These are phyloP conservation scores for Mycena filopes DNA, from an alignment of 768 basidiomycete genomes.

Conservation along the genomic window DNA sequence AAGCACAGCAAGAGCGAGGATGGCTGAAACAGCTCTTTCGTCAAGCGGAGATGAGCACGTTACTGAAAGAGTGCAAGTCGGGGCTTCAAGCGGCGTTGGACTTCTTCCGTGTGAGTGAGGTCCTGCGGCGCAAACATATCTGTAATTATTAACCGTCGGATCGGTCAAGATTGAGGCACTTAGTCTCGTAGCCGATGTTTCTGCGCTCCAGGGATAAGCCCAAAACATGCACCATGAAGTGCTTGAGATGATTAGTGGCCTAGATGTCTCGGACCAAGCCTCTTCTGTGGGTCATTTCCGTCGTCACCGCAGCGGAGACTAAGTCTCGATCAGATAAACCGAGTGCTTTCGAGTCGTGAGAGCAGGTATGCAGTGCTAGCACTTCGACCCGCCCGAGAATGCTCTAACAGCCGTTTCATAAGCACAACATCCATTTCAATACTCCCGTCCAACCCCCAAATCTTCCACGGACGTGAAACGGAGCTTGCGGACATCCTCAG, in stretches of 20 bases:
- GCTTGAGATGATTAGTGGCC: too few species aligned
- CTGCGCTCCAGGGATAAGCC: too few species aligned
- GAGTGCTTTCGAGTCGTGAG: too few species aligned
- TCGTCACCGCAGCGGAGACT: too few species aligned
- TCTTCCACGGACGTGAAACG: neutral
- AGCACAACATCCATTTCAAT: too few species aligned
- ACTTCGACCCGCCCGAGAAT: too few species aligned
- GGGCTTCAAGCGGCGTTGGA: neutral
- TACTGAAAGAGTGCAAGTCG: neutral
- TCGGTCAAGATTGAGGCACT: neutral
- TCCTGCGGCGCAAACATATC: neutral
- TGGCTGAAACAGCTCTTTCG: neutral
- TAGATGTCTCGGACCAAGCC: too few species aligned
- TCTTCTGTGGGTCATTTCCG: too few species aligned
- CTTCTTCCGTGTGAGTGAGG: neutral
- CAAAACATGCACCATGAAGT: too few species aligned
- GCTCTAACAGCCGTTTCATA: neutral
- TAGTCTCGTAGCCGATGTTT: neutral
- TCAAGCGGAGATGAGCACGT: neutral
- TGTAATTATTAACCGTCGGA: neutral
- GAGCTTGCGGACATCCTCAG: neutral
- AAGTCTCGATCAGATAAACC: too few species aligned
- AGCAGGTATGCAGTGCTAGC: too few species aligned
- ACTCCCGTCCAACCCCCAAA: neutral
- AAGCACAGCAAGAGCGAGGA: neutral